These are phyloP conservation scores for Debaryomycetaceae sp. DNA, from an alignment of 1,139 yeast species.

Conservation along the genomic window DNA sequence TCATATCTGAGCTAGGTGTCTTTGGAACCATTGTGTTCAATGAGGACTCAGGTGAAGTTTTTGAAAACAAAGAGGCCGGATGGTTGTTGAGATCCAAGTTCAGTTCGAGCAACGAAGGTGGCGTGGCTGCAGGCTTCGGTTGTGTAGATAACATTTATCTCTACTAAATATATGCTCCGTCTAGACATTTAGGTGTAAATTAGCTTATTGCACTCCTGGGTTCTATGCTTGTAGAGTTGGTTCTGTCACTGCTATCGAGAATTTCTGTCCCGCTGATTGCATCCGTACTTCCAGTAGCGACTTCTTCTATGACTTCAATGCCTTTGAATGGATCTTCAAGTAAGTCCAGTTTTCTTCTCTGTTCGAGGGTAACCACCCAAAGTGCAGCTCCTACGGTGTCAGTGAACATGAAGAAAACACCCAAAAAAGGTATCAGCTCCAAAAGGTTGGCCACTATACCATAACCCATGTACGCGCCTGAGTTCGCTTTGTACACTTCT, in stretches of 20 bases:
- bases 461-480: slow-evolving; percentile 43
- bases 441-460: slow-evolving; percentile 58
- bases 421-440: slow-evolving; percentile 60
- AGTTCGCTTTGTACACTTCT: slow-evolving; percentile 23
- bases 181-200: too few species aligned
- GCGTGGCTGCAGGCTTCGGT: slow-evolving; percentile 98
- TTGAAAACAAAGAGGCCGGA: slow-evolving; percentile 70
- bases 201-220: too few species aligned
- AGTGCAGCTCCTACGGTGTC: slow-evolving; percentile 70
- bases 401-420: slow-evolving; percentile 61
- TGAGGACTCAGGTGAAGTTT: slow-evolving; percentile 52
- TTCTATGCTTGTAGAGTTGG: background rate
- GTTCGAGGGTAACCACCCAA: slow-evolving; percentile 52
- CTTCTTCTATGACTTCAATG: background rate
- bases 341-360: slow-evolving; percentile 6
- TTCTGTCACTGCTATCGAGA: background rate
- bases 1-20: slow-evolving; percentile 86
- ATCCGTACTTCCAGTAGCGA: background rate
- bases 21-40: slow-evolving; percentile 83
- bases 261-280: background rate
- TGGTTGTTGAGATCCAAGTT: slow-evolving; percentile 87
- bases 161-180: slow-evolving; percentile 15
- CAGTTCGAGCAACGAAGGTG: slow-evolving; percentile 89
- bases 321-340: background rate
- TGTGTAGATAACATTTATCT: slow-evolving; percentile 78